Conservation (phyloP, 192 early-diverging fungal genomes). For the Dimargaris xerosporica region DNA sequence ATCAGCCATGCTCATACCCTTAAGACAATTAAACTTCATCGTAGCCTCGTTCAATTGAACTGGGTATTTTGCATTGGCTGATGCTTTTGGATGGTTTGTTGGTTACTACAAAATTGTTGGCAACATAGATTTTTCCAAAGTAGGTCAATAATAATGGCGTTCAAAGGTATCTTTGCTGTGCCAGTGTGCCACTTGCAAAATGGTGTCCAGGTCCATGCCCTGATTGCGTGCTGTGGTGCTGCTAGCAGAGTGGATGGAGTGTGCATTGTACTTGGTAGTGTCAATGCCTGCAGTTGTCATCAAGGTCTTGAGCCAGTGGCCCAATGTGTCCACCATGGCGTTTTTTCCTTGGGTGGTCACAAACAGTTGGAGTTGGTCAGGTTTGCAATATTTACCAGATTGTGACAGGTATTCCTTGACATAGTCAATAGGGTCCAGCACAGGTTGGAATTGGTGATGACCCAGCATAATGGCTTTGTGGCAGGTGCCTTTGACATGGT, state of each 20-base stretch:
- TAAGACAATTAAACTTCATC: no score
- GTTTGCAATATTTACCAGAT: neutral
- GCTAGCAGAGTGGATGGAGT: neutral
- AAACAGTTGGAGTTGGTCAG: neutral
- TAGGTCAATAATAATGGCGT: no score
- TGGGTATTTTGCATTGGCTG: no score
- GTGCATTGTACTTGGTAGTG: neutral
- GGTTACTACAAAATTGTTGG: no score
- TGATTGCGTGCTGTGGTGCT: no score
- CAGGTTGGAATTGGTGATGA: neutral
- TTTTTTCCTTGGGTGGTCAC: neutral
- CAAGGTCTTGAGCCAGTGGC: neutral
- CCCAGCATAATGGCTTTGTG: neutral
- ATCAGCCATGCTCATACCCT: no score
- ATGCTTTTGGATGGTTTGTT: no score
- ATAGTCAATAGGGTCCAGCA: neutral
- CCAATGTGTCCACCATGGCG: neutral
- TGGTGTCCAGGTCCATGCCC: no score
- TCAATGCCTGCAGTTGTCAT: neutral
- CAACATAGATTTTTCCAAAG: no score
- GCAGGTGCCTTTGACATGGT: neutral
- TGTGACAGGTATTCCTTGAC: neutral
- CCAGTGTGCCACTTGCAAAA: no score
- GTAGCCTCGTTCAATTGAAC: no score
- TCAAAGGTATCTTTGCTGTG: no score